Percentiles rank a stretch among this genome's conserved stretches.
Conservation (phyloP, 2,329 filamentous ascomycete genomes). For the Tolypocladium tropicale region DNA sequence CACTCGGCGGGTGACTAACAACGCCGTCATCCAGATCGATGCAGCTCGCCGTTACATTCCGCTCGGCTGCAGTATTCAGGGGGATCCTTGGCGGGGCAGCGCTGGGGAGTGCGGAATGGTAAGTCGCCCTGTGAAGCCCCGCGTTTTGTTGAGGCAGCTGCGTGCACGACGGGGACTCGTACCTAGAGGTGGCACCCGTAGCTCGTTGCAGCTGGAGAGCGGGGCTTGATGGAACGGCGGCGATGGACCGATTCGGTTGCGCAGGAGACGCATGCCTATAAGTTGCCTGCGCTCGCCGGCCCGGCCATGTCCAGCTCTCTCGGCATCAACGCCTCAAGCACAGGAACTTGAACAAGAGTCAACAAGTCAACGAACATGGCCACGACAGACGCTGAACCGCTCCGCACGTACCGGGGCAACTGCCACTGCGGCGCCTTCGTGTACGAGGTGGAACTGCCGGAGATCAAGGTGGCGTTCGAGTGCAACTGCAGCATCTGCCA, state of each 20-base stretch:
- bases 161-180: neutral
- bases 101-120: neutral
- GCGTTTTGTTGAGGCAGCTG: neutral
- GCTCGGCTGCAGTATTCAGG: neutral
- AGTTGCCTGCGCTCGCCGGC: neutral
- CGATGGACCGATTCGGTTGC: too few species aligned
- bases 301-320: neutral
- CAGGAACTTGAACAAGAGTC: neutral
- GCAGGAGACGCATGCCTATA: neutral
- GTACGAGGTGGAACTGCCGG: conserved; percentile 41
- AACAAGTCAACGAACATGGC: neutral
- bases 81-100: neutral
- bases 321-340: neutral
- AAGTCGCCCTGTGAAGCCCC: neutral
- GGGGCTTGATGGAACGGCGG: neutral
- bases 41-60: too few species aligned
- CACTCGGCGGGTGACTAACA: too few species aligned
- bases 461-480: conserved; percentile 43
- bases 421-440: conserved; percentile 47
- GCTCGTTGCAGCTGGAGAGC: neutral
- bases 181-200: neutral
- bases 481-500: conserved; percentile 61
- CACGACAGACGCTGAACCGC: neutral
- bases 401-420: conserved; percentile 41
- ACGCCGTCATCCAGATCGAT: too few species aligned